Evolutionary conservation across 331 rosid genomes (phyloP).

Genomic region (Rosa hybrid): DNA sequence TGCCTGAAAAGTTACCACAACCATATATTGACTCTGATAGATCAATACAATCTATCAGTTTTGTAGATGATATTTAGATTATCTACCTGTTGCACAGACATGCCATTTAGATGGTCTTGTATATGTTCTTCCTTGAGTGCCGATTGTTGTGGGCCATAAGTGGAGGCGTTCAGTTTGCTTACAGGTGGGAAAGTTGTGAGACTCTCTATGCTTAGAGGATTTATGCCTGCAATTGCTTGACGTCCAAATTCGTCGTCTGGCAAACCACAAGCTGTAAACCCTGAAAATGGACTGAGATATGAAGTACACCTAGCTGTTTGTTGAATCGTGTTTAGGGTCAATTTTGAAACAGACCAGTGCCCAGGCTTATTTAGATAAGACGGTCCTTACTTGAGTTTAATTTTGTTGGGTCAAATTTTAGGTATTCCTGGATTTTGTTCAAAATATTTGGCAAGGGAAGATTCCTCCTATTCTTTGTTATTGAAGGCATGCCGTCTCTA

Average conservation of each 20-base stretch:
- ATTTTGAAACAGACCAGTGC: neutral
- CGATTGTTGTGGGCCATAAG: slow-evolving; percentile 45
- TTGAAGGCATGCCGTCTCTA: neutral
- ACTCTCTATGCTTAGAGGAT: slow-evolving; percentile 23
- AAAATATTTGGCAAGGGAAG: neutral
- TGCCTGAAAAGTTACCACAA: slow-evolving; percentile 18
- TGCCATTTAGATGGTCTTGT: slow-evolving; percentile 26
- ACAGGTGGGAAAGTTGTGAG: slow-evolving; percentile 24
- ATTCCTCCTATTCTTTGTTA: too few relatives aligned
- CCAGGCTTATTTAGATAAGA: neutral
- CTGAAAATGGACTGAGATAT: neutral
- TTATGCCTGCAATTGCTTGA: slow-evolving; percentile 33
- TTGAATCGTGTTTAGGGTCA: neutral
- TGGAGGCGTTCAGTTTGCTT: slow-evolving; percentile 39
- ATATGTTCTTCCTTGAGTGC: slow-evolving; percentile 39
- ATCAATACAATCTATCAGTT: too few relatives aligned
- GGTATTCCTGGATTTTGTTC: neutral
- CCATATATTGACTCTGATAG: neutral
- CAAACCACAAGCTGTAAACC: slow-evolving; percentile 22
- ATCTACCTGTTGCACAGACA: slow-evolving; percentile 37
- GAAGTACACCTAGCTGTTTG: neutral
- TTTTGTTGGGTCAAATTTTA: neutral
- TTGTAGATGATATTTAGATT: neutral
- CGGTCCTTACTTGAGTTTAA: neutral
- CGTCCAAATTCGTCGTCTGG: slow-evolving; percentile 33